These are phyloP conservation scores for Mortierella claussenii DNA, from an alignment of 192 early-diverging fungal genomes.

Conservation along the genomic window DNA sequence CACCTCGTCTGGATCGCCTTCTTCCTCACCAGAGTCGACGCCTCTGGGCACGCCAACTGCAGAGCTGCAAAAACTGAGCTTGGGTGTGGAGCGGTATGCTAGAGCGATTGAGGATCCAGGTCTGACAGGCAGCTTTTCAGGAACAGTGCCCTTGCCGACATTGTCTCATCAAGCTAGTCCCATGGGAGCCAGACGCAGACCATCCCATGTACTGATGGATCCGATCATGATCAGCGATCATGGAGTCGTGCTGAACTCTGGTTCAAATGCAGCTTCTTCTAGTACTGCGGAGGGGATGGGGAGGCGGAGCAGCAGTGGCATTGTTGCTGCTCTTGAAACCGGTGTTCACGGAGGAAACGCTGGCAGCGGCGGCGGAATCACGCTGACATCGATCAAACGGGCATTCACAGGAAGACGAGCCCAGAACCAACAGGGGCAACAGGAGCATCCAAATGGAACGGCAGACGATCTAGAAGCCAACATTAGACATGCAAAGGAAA, in stretches of 20 bases:
- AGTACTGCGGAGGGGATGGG: background rate
- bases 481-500: background rate
- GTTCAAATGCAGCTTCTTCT: too few species aligned
- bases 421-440: background rate
- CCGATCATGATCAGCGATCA: background rate
- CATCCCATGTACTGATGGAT: constrained; percentile 6
- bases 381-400: constrained; percentile 17
- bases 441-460: background rate
- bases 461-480: constrained; percentile 11
- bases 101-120: constrained; percentile 31
- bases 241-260: background rate
- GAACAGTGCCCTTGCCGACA: constrained; percentile 32
- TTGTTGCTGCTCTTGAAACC: background rate
- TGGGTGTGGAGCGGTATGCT: constrained; percentile 39
- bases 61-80: constrained; percentile 34
- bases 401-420: constrained; percentile 7
- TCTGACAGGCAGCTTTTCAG: constrained; percentile 22
- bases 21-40: constrained; percentile 13
- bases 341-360: background rate
- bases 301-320: background rate
- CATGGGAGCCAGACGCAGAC: constrained; percentile 3
- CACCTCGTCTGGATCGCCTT: constrained; percentile 9
- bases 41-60: constrained; percentile 19
- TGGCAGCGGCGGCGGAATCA: background rate
- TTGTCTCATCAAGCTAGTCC: constrained; percentile 7